phyloP scores from a whole-genome alignment of 2,329 filamentous ascomycete species.

The Fusarium subglutinans region DNA sequence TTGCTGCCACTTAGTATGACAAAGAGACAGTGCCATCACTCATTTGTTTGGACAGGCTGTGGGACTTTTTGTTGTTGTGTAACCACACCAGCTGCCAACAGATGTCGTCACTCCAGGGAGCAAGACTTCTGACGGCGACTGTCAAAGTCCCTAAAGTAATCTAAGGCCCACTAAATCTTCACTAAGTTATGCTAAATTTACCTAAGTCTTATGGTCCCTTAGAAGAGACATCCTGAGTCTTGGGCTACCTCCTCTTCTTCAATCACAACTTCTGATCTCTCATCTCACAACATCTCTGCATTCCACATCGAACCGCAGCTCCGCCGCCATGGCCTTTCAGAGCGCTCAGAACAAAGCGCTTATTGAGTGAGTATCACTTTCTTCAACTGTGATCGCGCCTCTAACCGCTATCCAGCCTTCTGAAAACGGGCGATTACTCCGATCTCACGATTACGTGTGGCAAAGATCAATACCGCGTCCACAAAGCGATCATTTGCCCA shows the following conservation, averaged over 20 bases:
- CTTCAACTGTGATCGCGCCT: accelerated
- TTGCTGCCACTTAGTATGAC: accelerated
- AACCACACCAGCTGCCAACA: not conserved
- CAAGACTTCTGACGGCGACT: not conserved
- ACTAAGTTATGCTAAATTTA: not conserved
- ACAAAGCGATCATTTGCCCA: conserved; percentile 16
- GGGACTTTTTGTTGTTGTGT: not conserved
- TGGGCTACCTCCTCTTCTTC: accelerated
- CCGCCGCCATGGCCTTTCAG: accelerated
- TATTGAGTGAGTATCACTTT: not conserved
- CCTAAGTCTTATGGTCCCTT: not conserved
- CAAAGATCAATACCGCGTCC: not conserved
- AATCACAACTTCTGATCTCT: not conserved
- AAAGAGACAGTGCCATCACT: accelerated
- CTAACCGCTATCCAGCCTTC: not conserved
- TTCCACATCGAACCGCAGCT: accelerated
- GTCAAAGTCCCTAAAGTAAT: accelerated
- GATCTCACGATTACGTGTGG: conserved; percentile 7
- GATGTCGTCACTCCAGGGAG: not conserved
- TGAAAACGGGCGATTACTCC: not conserved
- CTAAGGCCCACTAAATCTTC: not conserved
- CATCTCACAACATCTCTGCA: not conserved
- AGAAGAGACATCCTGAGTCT: too few relatives aligned
- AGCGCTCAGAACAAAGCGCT: not conserved
- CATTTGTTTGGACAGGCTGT: not conserved